These are phyloP conservation scores for Cyberlindnera mississippiensis DNA, from an alignment of 805 yeast genomes.

Conservation along the genomic window DNA sequence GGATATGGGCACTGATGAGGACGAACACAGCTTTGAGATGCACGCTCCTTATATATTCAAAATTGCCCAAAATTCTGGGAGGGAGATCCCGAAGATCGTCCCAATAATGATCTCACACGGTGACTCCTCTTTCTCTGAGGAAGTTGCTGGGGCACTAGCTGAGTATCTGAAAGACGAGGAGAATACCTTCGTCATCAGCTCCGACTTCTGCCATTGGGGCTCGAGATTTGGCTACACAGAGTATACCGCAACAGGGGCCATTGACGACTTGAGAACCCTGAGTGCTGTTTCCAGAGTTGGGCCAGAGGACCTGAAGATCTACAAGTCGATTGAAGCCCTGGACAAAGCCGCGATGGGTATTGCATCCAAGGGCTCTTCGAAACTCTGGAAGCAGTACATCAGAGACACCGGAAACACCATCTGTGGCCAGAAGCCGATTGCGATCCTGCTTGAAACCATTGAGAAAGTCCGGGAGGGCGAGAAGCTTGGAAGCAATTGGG, in stretches of 20 bases:
- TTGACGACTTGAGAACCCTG: constrained; percentile 19
- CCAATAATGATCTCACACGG: constrained; percentile 80
- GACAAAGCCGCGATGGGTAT: constrained; percentile 71
- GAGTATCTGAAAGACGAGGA: constrained; percentile 51
- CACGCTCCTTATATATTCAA: constrained; percentile 74
- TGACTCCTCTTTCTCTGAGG: constrained; percentile 39
- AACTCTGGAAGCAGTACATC: constrained; percentile 65
- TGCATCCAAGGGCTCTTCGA: constrained; percentile 52
- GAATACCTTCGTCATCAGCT: constrained; percentile 73
- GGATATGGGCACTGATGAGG: constrained; percentile 61
- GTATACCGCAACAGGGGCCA: constrained; percentile 34
- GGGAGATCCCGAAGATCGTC: constrained; percentile 47
- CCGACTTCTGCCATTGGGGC: constrained; percentile 98
- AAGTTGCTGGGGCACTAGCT: constrained; percentile 44
- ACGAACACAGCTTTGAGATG: constrained; percentile 94
- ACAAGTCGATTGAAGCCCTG: constrained; percentile 66
- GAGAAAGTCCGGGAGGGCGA: constrained; percentile 32
- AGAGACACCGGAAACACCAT: constrained; percentile 77
- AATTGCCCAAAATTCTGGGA: constrained; percentile 35
- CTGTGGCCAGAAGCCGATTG: constrained; percentile 87
- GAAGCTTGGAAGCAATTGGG: constrained; percentile 19
- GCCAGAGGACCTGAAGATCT: constrained; percentile 42
- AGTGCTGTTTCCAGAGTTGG: constrained; percentile 5
- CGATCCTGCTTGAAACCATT: constrained; percentile 53
- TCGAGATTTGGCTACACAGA: constrained; percentile 54